Base-by-base conservation (phyloP, 2,329 filamentous ascomycete genomes). In the Aspergillus sp. region DNA sequence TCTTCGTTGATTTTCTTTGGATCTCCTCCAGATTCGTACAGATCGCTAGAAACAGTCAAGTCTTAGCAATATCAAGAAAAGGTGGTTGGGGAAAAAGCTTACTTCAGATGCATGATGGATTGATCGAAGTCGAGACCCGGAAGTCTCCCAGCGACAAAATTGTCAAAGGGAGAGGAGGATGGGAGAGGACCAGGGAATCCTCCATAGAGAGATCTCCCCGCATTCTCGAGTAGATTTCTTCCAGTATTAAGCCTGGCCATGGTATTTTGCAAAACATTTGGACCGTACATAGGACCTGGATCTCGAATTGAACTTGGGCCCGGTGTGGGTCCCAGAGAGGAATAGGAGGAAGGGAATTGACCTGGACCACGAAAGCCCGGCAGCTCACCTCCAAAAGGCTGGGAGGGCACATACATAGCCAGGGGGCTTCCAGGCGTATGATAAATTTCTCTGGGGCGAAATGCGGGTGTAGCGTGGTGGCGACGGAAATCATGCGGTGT, bases 1-100 rank as follows among this genome's bases (percentile, higher is more conserved):
- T 90, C 85, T 46, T 85, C 76, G n/a, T 76, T 67, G 3, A 75
- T 78, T 44, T 78, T 72, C 27, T 67, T 69, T 3, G 73, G 71
- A 54, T 81, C 76, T 36, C 49, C 51, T 28, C 53, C 53, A 38
- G 57, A 52, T 3, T 46, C 49, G 34, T 59, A 58, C 32, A 37
- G 33, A 32, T 56, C 46, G 35, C 37, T 50, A 40, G 50, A 49
- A 12, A 45, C 10, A 27, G 13, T 11, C 13, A 42, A 37, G 33
- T 6, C 19, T 46, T 41, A 47, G 36, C 27, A 42, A 12, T 33
- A 12, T 2, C 27, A 27, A 3, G 30, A 10, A 35, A 8, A 19
- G 30, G 9, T 4, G 10, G 19, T 38, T 31, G n/a, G 35, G 27
- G 12, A 32, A 19, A 13, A 37, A 33, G 10, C 44, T 12, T 45